These are phyloP conservation scores for Mycena sanguinolenta DNA, from an alignment of 768 basidiomycete genomes.

Conservation along the genomic window DNA sequence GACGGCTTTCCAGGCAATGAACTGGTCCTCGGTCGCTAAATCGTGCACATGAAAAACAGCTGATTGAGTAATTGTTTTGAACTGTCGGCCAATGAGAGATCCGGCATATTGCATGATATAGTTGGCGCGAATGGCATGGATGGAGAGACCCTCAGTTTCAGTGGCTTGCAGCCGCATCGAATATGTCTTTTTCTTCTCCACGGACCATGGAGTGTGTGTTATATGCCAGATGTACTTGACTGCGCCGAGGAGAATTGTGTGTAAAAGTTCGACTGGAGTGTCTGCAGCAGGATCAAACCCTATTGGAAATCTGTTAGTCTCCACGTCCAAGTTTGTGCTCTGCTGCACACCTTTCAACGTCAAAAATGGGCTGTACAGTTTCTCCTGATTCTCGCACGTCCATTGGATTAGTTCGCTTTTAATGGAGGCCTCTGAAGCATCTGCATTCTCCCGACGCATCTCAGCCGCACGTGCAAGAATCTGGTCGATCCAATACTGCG, in stretches of 20 bases:
- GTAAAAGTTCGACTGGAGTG: no score
- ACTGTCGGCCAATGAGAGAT: no score
- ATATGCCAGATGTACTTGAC: constrained; percentile 49
- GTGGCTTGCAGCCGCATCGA: constrained; percentile 38
- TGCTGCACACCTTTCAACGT: constrained; percentile 41
- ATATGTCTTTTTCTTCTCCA: constrained; percentile 33
- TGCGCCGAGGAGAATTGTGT: constrained; percentile 41
- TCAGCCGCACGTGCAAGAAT: no score
- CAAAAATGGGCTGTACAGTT: constrained; percentile 50
- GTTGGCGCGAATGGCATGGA: constrained; percentile 20
- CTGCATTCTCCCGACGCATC: no score
- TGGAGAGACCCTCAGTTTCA: constrained; percentile 25
- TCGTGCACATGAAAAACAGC: no score
- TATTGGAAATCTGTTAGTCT: not conserved
- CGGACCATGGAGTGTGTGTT: constrained; percentile 34
- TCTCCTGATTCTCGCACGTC: constrained; percentile 40
- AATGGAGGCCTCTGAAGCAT: no score
- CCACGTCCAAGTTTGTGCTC: not conserved
- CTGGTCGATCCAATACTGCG: no score
- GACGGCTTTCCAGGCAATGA: no score
- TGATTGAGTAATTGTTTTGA: no score
- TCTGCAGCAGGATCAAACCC: no score
- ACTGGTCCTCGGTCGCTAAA: no score
- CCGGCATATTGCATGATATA: no score
- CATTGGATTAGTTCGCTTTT: constrained; percentile 44